phyloP scores from a whole-genome alignment of 139 green algal species.

The Chlorella sp. region DNA sequence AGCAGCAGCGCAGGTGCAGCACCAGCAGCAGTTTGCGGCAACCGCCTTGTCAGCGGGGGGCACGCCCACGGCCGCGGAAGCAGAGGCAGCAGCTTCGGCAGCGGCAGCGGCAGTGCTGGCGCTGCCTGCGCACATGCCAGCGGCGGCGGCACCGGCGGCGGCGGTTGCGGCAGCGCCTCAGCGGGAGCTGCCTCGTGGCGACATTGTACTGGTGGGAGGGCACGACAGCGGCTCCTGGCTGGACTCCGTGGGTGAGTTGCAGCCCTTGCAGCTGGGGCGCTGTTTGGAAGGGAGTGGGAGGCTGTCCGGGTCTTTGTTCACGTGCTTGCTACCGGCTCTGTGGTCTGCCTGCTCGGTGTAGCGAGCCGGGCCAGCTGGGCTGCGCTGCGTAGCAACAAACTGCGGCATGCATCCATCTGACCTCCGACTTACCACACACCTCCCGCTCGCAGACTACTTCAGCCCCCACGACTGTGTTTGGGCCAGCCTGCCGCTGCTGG shows the following conservation, averaged over 20 bases:
- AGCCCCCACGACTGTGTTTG: neutral
- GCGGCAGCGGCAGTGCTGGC: neutral
- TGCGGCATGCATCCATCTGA: no score
- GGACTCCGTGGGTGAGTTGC: conserved; percentile 29
- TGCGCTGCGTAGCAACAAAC: no score
- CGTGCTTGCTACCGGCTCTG: no score
- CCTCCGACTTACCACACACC: no score
- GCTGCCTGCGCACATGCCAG: neutral
- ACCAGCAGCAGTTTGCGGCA: conserved; percentile 9
- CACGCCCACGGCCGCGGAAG: neutral
- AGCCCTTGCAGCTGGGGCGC: no score
- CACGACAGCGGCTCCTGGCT: conserved; percentile 45
- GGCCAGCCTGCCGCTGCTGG: conserved; percentile 30
- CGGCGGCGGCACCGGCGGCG: neutral
- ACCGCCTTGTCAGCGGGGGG: neutral
- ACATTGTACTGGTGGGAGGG: conserved; percentile 36
- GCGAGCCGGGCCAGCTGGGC: no score
- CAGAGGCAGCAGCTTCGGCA: neutral
- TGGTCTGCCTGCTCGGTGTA: no score
- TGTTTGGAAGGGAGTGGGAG: no score
- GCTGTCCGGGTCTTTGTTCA: no score
- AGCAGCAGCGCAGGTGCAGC: neutral
- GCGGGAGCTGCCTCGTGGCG: neutral
- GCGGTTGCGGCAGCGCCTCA: neutral
- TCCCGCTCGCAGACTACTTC: conserved; percentile 16